These are phyloP conservation scores for Sisymbrium irio DNA, from an alignment of 345 rosid genomes.

Conservation along the genomic window DNA sequence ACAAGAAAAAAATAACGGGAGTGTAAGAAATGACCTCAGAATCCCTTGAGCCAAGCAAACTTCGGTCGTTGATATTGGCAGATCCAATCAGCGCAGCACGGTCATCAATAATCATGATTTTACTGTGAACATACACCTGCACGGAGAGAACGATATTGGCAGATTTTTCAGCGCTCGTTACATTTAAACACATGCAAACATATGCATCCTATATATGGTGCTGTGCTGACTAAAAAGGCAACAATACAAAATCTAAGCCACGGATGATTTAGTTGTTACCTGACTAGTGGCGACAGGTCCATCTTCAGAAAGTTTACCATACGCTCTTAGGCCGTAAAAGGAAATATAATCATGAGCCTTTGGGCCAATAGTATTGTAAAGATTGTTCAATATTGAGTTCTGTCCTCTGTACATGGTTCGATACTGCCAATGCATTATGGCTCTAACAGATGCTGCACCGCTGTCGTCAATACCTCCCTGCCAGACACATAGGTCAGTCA, in stretches of 20 bases:
- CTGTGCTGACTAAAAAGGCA: slow-evolving; percentile 9
- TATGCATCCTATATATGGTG: slow-evolving; percentile 8
- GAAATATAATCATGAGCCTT: slow-evolving; percentile 80
- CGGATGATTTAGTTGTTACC: slow-evolving; percentile 42
- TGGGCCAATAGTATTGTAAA: slow-evolving; percentile 68
- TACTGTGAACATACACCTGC: slow-evolving; percentile 97
- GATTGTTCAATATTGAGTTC: slow-evolving; percentile 80
- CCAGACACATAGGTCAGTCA: slow-evolving; percentile 24
- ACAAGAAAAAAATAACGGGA: neutral
- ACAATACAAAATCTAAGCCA: slow-evolving; percentile 3
- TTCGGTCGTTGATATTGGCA: slow-evolving; percentile 92
- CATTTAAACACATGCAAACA: neutral
- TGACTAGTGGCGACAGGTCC: slow-evolving; percentile 95
- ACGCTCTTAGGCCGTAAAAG: slow-evolving; percentile 88
- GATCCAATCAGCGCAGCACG: slow-evolving; percentile 72
- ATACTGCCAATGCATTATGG: slow-evolving; percentile 99
- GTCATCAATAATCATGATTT: slow-evolving; percentile 90
- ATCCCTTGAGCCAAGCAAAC: slow-evolving; percentile 97
- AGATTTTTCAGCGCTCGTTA: neutral
- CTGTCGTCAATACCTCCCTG: slow-evolving; percentile 98
- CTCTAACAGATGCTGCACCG: slow-evolving; percentile 98
- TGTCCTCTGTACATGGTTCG: slow-evolving; percentile 95
- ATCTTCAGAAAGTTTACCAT: slow-evolving; percentile 77
- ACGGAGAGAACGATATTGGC: slow-evolving; percentile 18
- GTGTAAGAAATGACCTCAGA: slow-evolving; percentile 70